A percentile compares a stretch with the other conserved stretches of the same genome.
phyloP scores from a whole-genome alignment of 768 basidiomycete species.

The Gyrodon lividus region DNA sequence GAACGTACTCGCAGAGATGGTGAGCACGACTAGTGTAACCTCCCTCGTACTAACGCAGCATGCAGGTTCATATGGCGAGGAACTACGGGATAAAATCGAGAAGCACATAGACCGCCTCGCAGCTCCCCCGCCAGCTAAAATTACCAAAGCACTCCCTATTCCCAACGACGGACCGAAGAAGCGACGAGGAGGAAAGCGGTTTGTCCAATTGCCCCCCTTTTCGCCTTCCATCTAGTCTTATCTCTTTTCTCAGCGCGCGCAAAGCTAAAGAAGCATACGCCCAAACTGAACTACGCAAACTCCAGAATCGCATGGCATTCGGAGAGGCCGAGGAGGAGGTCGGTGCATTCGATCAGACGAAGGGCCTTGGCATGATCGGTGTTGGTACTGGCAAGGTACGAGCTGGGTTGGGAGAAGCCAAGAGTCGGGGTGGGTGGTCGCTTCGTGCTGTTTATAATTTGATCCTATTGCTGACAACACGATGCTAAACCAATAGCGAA shows the following conservation, averaged over 20 bases:
- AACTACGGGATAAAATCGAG: slow-evolving; percentile 84
- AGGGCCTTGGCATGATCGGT: slow-evolving; percentile 97
- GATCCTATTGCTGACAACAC: not conserved
- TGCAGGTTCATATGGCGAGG: slow-evolving; percentile 75
- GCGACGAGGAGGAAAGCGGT: slow-evolving; percentile 94
- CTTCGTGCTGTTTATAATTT: not conserved
- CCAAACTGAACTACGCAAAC: slow-evolving; percentile 92
- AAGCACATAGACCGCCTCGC: slow-evolving; percentile 89
- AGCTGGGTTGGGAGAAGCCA: slow-evolving; percentile 82
- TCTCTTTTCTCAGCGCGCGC: slow-evolving; percentile 60
- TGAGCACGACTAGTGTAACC: slow-evolving; percentile 31
- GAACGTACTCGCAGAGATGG: slow-evolving; percentile 82
- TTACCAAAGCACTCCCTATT: slow-evolving; percentile 88
- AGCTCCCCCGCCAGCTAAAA: slow-evolving; percentile 92
- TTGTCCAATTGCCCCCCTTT: slow-evolving; percentile 17
- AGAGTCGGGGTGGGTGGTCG: slow-evolving; percentile 74
- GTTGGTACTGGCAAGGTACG: slow-evolving; percentile 84
- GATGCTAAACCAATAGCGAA: slow-evolving; percentile 60
- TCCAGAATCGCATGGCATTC: slow-evolving; percentile 96
- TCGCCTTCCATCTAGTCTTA: not conserved
- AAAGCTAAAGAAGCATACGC: slow-evolving; percentile 99
- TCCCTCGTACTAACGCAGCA: not conserved
- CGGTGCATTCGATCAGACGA: slow-evolving; percentile 96
- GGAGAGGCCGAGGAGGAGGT: slow-evolving; percentile 96
- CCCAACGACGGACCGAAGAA: slow-evolving; percentile 97